Conservation (phyloP, 257 asterid species). For the Rehmannia glutinosa region DNA sequence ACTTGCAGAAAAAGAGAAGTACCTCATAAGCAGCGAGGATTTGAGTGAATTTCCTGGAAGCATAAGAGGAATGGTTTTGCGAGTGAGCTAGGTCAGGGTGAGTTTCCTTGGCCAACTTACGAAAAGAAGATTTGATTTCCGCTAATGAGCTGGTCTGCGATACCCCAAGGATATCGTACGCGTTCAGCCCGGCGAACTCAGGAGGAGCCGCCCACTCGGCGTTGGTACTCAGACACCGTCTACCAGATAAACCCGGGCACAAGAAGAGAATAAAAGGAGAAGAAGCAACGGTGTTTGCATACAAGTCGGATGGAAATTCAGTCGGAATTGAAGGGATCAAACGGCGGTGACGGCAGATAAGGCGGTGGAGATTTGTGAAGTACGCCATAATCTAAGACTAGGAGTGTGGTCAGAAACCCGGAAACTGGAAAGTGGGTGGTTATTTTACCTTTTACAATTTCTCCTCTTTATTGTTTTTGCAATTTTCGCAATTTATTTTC, state of each 20-base stretch:
- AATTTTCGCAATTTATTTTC: not conserved
- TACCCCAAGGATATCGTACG: constrained; percentile 79
- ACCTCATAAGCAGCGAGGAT: constrained; percentile 97
- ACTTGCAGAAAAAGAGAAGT: not conserved
- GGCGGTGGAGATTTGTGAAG: constrained; percentile 23
- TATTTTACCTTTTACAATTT: too few relatives aligned
- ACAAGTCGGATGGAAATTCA: not conserved
- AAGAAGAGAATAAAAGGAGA: not conserved
- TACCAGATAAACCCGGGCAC: constrained; percentile 18
- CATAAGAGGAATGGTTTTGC: constrained; percentile 27
- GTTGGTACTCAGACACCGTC: constrained; percentile 49
- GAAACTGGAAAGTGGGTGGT: not conserved
- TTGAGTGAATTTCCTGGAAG: constrained; percentile 58
- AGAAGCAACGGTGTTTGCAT: not conserved
- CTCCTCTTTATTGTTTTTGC: too few relatives aligned
- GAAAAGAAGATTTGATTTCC: constrained; percentile 76
- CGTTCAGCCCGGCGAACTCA: constrained; percentile 60
- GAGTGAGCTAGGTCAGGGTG: constrained; percentile 78
- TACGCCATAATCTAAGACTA: constrained; percentile 38
- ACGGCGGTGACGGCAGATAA: constrained; percentile 26
- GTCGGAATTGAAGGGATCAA: constrained; percentile 21
- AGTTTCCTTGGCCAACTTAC: constrained; percentile 84
- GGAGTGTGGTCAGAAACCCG: not conserved
- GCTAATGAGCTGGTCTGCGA: constrained; percentile 59
- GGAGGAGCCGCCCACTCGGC: constrained; percentile 51